Percentiles rank a stretch among this genome's conserved stretches.
These are phyloP conservation scores for Saccharomyces hybrid DNA, from an alignment of 1,139 yeast species.

Conservation along the genomic window DNA sequence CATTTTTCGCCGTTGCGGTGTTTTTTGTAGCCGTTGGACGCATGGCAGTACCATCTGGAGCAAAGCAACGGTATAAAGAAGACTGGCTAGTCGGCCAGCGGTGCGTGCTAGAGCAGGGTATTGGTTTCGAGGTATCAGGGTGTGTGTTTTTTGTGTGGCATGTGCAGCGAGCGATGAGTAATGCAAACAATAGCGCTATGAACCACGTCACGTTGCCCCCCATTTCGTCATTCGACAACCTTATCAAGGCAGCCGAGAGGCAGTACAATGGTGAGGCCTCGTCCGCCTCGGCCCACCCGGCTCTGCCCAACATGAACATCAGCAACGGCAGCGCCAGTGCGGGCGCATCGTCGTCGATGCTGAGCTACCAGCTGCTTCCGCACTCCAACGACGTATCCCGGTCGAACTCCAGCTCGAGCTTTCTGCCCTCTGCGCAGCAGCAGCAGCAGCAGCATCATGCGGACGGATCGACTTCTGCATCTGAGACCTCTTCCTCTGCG, in stretches of 20 bases:
- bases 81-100: not conserved
- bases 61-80: not conserved
- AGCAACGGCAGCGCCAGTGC: not conserved
- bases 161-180: slow-evolving; percentile 1
- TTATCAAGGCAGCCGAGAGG: slow-evolving; percentile 19
- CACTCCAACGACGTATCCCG: not conserved
- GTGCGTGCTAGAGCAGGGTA: not conserved
- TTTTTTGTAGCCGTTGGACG: not conserved
- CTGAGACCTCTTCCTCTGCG: not conserved
- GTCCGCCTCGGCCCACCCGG: not conserved
- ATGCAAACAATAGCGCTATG: not conserved
- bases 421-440: not conserved
- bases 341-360: not conserved
- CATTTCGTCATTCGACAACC: slow-evolving; percentile 24
- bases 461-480: not conserved
- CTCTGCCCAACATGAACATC: not conserved
- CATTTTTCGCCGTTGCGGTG: slow-evolving; percentile 1
- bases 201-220: slow-evolving; percentile 18
- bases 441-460: too few relatives aligned
- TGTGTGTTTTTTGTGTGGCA: not conserved
- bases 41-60: slow-evolving; percentile 1
- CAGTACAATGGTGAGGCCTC: slow-evolving; percentile 5
- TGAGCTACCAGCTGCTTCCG: not conserved
- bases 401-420: not conserved
- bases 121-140: not conserved